Base-by-base conservation (phyloP, 306 rosid genomes). In the Cotoneaster glaucophyllus region DNA sequence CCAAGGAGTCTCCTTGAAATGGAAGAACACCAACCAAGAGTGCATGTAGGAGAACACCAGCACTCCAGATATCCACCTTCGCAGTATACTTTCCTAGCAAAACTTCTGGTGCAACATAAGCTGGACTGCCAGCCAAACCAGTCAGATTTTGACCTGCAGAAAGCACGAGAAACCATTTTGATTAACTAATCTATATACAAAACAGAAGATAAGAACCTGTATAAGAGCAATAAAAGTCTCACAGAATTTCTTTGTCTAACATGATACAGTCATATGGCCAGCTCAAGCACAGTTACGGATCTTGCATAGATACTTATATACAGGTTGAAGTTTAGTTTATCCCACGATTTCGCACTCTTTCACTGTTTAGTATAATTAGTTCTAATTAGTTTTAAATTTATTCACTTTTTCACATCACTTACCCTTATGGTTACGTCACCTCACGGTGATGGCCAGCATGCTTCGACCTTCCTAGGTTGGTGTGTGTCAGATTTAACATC, bases 71-170 rank as follows among this genome's bases (percentile, higher is more conserved):
- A 86, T 96, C 99, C 65, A 90, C 99, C 88, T 90, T 92, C 89
- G 92, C 97, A 9, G 90, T 82, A 74, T 96, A 96, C 67, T 84
- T 86, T 22, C 97, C 98, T 11, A 67, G 56, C 82, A 96, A 80
- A 80, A 96, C 98, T 80, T 96, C 99, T 11, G 99, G 99, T 74
- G 99, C 98, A 48, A 96, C 99, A 85, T 96, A 96, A 74, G 99
- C 99, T 18, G 99, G 99, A 87, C 99, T 96, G 86, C 99, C 98
- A 31, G 97, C 99, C 77, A 96, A 87, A 77, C 99, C 99, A 81
- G 93, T 88, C 90, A 96, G 85, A 70, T 79, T 85, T 81, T 92
- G 99, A 80, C 99, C 99, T 96, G 93, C 70, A 74, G 76, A 32
- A 62, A 15, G 70, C 52, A 79, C 24, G 29, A 57, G 26, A 2